Evolutionary conservation across 2,329 filamentous ascomycete species (phyloP).

Genomic region (Niveomyces coronatus): DNA sequence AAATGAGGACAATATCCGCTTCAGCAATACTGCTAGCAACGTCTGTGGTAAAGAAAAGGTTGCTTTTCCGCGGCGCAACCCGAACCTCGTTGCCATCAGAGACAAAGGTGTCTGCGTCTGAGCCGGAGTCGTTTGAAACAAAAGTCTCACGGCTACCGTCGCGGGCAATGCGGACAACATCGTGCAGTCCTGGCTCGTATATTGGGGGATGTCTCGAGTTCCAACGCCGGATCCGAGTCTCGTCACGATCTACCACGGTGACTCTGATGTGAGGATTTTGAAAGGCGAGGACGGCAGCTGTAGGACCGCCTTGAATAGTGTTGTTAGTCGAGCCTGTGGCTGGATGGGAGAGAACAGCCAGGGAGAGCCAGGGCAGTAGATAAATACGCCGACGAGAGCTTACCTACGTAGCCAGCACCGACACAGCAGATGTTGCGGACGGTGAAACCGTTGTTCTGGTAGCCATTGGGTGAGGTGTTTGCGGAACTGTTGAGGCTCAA

Average conservation of each 20-base stretch:
- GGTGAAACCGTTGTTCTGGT: constrained; percentile 18
- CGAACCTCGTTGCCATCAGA: constrained; percentile 21
- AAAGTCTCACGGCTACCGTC: constrained; percentile 41
- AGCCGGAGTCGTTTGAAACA: constrained; percentile 28
- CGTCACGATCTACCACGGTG: constrained; percentile 64
- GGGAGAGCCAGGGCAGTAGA: no score
- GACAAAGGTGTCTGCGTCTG: constrained; percentile 20
- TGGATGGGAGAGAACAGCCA: constrained; percentile 4
- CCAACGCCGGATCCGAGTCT: constrained; percentile 58
- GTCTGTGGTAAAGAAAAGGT: constrained; percentile 65
- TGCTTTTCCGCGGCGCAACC: constrained; percentile 41
- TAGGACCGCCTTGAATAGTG: constrained; percentile 51
- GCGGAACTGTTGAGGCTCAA: constrained; percentile 23
- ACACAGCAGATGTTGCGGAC: constrained; percentile 60
- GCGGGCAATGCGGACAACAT: constrained; percentile 56
- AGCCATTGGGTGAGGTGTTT: constrained; percentile 21
- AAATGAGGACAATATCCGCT: constrained; percentile 64
- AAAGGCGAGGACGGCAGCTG: constrained; percentile 62
- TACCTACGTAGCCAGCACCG: constrained; percentile 67
- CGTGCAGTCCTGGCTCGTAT: constrained; percentile 60
- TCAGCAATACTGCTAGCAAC: constrained; percentile 49
- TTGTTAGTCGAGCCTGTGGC: background rate
- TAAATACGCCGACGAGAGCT: constrained; percentile 19
- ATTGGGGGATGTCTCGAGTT: constrained; percentile 65
- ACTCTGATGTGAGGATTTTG: constrained; percentile 62